These are phyloP conservation scores for Calonectria hongkongensis DNA, from an alignment of 2,329 filamentous ascomycete species.

Conservation along the genomic window DNA sequence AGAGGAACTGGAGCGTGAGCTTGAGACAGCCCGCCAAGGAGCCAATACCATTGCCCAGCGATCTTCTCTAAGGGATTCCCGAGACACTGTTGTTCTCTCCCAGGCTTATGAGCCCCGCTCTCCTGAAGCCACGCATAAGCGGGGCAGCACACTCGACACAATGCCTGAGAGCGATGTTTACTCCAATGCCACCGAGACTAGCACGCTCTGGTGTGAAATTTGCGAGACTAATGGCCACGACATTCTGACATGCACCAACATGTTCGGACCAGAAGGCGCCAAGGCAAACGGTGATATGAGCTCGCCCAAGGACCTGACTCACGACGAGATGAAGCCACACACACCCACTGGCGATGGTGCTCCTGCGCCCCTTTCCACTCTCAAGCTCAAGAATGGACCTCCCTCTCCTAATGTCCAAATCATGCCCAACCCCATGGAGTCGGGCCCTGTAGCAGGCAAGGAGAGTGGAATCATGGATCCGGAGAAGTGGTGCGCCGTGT, in stretches of 20 bases:
- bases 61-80: slow-evolving; percentile 79
- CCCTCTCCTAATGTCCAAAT: slow-evolving; percentile 66
- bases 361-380: slow-evolving; percentile 74
- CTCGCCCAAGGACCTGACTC: slow-evolving; percentile 59
- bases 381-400: slow-evolving; percentile 65
- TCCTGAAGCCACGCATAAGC: slow-evolving; percentile 64
- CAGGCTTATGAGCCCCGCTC: slow-evolving; percentile 69
- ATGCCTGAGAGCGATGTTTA: slow-evolving; percentile 83
- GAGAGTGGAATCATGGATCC: slow-evolving; percentile 86
- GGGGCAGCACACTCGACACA: slow-evolving; percentile 76
- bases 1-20: slow-evolving; percentile 89
- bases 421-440: slow-evolving; percentile 78
- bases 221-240: slow-evolving; percentile 95
- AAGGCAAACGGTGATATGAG: slow-evolving; percentile 58
- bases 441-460: slow-evolving; percentile 84
- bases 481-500: slow-evolving; percentile 97
- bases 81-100: slow-evolving; percentile 77
- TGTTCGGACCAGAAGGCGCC: slow-evolving; percentile 77
- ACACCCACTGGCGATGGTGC: slow-evolving; percentile 68
- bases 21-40: slow-evolving; percentile 77
- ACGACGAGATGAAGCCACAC: slow-evolving; percentile 63
- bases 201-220: slow-evolving; percentile 92
- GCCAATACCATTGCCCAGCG: slow-evolving; percentile 65
- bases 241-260: slow-evolving; percentile 94
- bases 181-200: slow-evolving; percentile 83